Conservation (phyloP, 441 rosid species). For the Gossypium lobatum region DNA sequence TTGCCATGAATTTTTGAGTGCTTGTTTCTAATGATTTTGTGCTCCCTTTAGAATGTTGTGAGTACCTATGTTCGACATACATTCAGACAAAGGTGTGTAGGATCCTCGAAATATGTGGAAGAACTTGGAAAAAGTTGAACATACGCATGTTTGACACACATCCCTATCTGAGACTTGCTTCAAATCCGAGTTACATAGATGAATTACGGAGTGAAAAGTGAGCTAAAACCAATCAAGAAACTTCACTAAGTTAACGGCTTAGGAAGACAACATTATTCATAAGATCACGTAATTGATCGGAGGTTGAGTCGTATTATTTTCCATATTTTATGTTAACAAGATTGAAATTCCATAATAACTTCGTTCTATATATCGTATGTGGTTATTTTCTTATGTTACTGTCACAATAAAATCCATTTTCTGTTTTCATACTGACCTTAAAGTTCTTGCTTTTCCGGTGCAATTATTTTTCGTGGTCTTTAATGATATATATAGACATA, state of each 20-base stretch:
- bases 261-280: neutral
- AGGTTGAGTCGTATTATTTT: neutral
- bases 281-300: neutral
- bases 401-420: neutral
- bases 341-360: neutral
- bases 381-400: neutral
- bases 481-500: neutral
- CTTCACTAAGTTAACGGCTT: neutral
- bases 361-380: neutral
- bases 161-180: neutral
- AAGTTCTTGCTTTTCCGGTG: neutral
- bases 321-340: neutral
- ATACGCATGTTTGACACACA: neutral
- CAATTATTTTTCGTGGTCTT: neutral
- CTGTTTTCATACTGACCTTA: neutral
- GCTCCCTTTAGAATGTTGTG: constrained; percentile 3
- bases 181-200: neutral
- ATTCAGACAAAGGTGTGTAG: neutral
- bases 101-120: neutral
- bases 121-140: neutral
- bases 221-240: neutral
- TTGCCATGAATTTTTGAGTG: neutral
- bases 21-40: neutral
- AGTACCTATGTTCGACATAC: neutral
- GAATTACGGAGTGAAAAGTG: neutral